Percentiles rank a stretch among this genome's conserved stretches.
phyloP scores from a whole-genome alignment of 306 rosid species.

The Canavalia gladiata region DNA sequence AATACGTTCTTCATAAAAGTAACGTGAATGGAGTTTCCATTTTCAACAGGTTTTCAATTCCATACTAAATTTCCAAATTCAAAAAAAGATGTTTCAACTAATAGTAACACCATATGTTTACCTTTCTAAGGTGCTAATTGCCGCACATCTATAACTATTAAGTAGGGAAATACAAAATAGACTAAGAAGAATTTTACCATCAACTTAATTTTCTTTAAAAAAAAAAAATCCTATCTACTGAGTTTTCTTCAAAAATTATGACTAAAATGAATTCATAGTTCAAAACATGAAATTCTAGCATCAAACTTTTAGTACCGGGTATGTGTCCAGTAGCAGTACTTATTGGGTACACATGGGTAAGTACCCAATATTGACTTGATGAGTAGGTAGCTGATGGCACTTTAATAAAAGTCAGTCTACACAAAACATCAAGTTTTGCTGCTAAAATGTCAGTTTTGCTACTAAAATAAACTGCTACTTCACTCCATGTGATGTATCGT shows the following conservation, averaged over 20 bases:
- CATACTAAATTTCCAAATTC: slow-evolving; percentile 1
- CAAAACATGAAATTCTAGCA: neutral
- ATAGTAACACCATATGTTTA: neutral
- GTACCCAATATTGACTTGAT: neutral
- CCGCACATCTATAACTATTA: slow-evolving; percentile 5
- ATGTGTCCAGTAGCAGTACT: neutral
- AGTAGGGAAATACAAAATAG: neutral
- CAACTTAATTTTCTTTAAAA: neutral
- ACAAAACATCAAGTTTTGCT: neutral
- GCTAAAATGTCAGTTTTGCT: neutral
- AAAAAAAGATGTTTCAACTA: neutral
- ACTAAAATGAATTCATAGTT: neutral
- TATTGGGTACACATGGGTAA: neutral
- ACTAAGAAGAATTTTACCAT: neutral
- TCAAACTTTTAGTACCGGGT: neutral
- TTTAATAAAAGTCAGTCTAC: neutral
- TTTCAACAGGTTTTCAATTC: slow-evolving; percentile 25
- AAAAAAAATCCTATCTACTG: neutral
- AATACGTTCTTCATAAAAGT: slow-evolving; percentile 7
- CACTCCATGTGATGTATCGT: neutral
- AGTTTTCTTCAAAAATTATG: neutral
- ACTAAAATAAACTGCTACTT: neutral
- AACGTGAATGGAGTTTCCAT: slow-evolving; percentile 9
- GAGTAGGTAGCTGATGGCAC: neutral
- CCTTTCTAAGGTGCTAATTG: neutral